Evolutionary conservation across 208 protist genomes (phyloP), one percentile per base, ranked within the genome.

Genomic region (Trypanosoma lewisi): DNA sequence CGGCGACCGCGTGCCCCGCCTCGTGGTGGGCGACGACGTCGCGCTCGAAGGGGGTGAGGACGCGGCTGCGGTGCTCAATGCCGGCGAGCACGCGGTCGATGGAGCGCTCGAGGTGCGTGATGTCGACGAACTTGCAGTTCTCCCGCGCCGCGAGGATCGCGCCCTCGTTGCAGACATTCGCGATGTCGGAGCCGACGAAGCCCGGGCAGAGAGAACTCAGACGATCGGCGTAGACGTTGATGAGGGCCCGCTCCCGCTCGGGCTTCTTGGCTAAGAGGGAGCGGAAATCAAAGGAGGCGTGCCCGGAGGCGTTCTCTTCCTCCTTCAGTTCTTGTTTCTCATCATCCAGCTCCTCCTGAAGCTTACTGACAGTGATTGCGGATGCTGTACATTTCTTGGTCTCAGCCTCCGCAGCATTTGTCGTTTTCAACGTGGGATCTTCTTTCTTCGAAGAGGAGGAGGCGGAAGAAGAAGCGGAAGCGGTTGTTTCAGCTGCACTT

Each of bases 21-120:
- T 99, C 98, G 81, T 99, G 98, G 75, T 99, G 97, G 14, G 98
- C 98, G 6, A 99, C 94, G 8, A 93, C 85, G 4, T 83, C 80
- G 70, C 96, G 94, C 70, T 99, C 97, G 45, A 94, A 87, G 9
- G 67, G 55, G 0, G 84, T 89, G 21, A 99, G 54, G 23, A 95
- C 77, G 5, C 82, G 80, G 31, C 80, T 86, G 57, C 92, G 82
- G 70, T 98, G 93, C 84, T 99, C 97, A 25, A 98, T 79, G 36
- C 98, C 98, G 28, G 89, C 96, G 44, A 98, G 84, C 8, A 99
- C 96, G 28, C 97, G 85, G 44, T 99, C 98, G 17, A 98, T 93
- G 37, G 97, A 97, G 14, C 82, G 73, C 71, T 99, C 94, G 21
- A 99, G 93, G 70, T 98, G 80, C 31, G 51, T 56, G 30, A 98